phyloP scores from a whole-genome alignment of 2,329 filamentous ascomycete genomes.

The Didymella pomorum region DNA sequence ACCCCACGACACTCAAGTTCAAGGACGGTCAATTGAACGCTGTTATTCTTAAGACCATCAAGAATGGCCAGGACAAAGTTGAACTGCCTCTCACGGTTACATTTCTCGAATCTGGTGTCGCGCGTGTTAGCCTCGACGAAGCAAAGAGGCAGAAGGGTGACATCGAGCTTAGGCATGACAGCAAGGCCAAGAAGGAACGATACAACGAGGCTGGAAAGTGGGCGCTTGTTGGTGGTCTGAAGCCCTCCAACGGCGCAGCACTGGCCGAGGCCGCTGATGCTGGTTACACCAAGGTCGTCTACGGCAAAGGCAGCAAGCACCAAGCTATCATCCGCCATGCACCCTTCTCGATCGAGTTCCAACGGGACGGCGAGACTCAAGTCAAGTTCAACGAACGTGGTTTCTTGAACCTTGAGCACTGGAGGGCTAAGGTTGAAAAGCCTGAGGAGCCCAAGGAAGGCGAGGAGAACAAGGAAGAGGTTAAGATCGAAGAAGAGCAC shows the following conservation, averaged over 20 bases:
- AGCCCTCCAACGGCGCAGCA: constrained; percentile 74
- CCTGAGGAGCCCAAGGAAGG: constrained; percentile 59
- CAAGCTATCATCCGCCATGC: constrained; percentile 84
- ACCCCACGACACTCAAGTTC: constrained; percentile 75
- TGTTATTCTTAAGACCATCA: constrained; percentile 80
- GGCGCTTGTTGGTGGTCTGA: constrained; percentile 83
- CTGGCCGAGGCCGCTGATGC: constrained; percentile 70
- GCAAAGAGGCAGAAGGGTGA: constrained; percentile 88
- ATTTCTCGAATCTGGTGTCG: constrained; percentile 88
- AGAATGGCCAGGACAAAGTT: constrained; percentile 71
- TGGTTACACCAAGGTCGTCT: constrained; percentile 76
- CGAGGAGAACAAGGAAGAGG: constrained; percentile 52
- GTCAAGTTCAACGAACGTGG: constrained; percentile 91
- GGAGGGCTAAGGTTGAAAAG: constrained; percentile 84
- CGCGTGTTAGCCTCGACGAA: constrained; percentile 89
- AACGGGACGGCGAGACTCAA: constrained; percentile 80
- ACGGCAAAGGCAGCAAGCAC: constrained; percentile 77
- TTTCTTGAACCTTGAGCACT: constrained; percentile 92
- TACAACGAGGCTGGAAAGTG: constrained; percentile 92
- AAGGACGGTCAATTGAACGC: constrained; percentile 82
- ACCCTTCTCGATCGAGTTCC: constrained; percentile 87
- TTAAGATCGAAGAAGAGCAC: constrained; percentile 52
- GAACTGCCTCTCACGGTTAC: constrained; percentile 83
- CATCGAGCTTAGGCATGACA: constrained; percentile 85
- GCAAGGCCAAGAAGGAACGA: constrained; percentile 84